Evolutionary conservation across 2,329 filamentous ascomycete species (phyloP).

Genomic region (Aureobasidium sp.): DNA sequence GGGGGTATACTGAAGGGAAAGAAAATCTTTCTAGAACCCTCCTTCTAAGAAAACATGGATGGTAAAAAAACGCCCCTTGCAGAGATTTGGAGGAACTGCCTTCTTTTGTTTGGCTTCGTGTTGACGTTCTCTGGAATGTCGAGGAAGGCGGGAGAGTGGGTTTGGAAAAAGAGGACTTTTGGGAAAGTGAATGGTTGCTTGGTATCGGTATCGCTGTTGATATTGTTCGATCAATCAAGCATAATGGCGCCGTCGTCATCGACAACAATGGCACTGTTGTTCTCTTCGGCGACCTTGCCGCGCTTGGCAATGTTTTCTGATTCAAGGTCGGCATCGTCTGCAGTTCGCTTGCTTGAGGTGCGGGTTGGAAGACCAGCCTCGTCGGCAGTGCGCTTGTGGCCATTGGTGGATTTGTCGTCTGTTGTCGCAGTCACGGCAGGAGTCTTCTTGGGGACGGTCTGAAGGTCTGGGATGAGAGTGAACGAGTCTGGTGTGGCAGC

Average conservation of each 20-base stretch:
- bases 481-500: neutral
- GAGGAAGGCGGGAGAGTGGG: too few species aligned
- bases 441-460: constrained; percentile 19
- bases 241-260: constrained; percentile 34
- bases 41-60: neutral
- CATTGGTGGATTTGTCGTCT: neutral
- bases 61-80: neutral
- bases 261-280: constrained; percentile 27
- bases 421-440: constrained; percentile 9
- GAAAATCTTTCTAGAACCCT: neutral
- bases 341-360: constrained; percentile 36
- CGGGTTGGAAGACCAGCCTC: constrained; percentile 6
- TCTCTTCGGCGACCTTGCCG: constrained; percentile 33
- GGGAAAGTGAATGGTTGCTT: neutral
- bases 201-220: neutral
- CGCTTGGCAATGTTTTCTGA: constrained; percentile 32
- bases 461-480: constrained; percentile 16
- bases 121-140: neutral
- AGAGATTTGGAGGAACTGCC: neutral
- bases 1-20: constrained; percentile 3
- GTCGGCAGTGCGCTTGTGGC: neutral
- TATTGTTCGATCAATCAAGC: constrained; percentile 16
- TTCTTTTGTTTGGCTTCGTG: neutral
- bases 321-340: constrained; percentile 34
- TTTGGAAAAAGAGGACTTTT: neutral